Conservation (phyloP, 73 alveolate species). For the Paramecium sonneborni region DNA sequence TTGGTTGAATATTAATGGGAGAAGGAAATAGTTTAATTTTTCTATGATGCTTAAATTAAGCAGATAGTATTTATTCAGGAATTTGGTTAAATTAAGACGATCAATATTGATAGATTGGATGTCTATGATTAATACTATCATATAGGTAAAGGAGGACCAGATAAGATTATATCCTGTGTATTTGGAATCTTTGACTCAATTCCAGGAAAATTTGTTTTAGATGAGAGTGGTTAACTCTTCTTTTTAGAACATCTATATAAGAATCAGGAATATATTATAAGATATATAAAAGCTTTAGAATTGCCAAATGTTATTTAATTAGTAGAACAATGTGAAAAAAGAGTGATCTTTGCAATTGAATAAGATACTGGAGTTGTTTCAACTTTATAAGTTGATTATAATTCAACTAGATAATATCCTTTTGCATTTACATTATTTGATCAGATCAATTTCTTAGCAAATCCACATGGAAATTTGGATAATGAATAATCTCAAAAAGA, state of each 20-base stretch:
- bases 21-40: not conserved
- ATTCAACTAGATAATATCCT: conserved; percentile 10
- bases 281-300: conserved; percentile 43
- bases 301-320: conserved; percentile 55
- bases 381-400: conserved; percentile 47
- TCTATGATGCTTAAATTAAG: conserved; percentile 43
- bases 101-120: conserved; percentile 18
- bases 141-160: not conserved
- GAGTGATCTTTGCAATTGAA: conserved; percentile 58
- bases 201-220: conserved; percentile 43
- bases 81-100: conserved; percentile 2
- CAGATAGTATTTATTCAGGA: not conserved
- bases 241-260: not conserved
- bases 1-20: conserved; percentile 34
- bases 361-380: conserved; percentile 45
- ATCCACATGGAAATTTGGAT: conserved; percentile 63
- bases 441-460: conserved; percentile 39
- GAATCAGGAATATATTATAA: conserved; percentile 27
- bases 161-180: not conserved
- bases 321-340: conserved; percentile 53
- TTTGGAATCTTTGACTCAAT: conserved; percentile 51
- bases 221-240: not conserved
- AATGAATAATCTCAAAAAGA: conserved; percentile 26
- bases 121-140: not conserved
- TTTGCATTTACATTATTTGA: conserved; percentile 62